Evolutionary conservation across 306 rosid species (phyloP).

Genomic region (Styphnolobium japonicum): DNA sequence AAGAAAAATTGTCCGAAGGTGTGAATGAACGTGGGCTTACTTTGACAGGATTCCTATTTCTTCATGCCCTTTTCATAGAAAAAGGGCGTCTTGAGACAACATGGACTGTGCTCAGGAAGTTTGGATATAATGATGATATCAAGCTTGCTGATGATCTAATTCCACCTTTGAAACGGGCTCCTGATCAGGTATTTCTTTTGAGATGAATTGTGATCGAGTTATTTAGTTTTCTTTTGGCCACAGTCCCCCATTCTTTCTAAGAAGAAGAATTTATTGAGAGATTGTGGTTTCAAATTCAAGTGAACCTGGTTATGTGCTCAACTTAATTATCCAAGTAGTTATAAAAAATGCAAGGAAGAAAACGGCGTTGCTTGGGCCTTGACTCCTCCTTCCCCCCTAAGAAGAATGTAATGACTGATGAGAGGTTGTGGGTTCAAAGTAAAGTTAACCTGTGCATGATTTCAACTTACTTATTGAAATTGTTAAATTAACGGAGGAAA

Average conservation of each 20-base stretch:
- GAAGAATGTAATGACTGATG: too few relatives aligned
- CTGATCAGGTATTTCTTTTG: conserved; percentile 73
- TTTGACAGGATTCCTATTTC: conserved; percentile 94
- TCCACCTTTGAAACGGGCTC: conserved; percentile 65
- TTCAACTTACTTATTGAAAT: too few relatives aligned
- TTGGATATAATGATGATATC: conserved; percentile 93
- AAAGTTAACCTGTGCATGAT: too few relatives aligned
- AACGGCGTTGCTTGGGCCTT: too few relatives aligned
- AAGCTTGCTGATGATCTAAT: conserved; percentile 78
- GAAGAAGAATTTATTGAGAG: background rate
- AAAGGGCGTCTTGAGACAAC: conserved; percentile 98
- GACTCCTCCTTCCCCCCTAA: too few relatives aligned
- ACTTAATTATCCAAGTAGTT: background rate
- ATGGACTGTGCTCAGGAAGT: conserved; percentile 95
- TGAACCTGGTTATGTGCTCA: background rate
- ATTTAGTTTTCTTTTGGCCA: background rate
- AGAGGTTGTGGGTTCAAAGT: too few relatives aligned
- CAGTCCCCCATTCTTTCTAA: background rate
- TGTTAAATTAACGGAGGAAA: too few relatives aligned
- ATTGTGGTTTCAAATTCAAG: background rate
- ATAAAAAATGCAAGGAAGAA: background rate
- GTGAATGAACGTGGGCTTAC: conserved; percentile 97
- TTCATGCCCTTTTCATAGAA: conserved; percentile 94
- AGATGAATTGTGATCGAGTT: conserved; percentile 13
- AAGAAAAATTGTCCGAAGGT: conserved; percentile 91